These are phyloP conservation scores for Fraxinus floribunda DNA, from an alignment of 305 asterid genomes.

Conservation along the genomic window DNA sequence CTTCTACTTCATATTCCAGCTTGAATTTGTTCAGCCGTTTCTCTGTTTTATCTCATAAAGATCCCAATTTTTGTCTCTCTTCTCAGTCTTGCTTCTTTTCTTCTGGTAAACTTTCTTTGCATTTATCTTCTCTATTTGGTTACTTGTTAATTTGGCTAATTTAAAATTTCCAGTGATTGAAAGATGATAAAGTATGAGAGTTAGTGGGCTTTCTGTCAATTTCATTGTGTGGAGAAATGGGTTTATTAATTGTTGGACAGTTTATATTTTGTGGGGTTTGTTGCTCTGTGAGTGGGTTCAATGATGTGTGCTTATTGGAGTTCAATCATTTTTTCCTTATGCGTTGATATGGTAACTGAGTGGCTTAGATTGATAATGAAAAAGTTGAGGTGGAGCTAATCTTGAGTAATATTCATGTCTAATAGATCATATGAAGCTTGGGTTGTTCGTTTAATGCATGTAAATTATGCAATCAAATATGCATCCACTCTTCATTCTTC, in stretches of 20 bases:
- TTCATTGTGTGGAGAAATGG: constrained; percentile 16
- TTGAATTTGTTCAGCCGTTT: constrained; percentile 20
- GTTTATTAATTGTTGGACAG: not conserved
- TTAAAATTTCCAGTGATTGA: constrained; percentile 4
- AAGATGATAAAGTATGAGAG: constrained; percentile 13
- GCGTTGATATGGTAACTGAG: not conserved
- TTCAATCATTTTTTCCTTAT: not conserved
- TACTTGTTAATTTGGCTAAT: constrained; percentile 9
- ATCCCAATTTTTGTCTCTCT: constrained; percentile 17
- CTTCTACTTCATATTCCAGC: constrained; percentile 18
- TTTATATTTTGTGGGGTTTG: constrained; percentile 6
- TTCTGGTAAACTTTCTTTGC: constrained; percentile 37
- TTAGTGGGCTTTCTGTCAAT: not conserved
- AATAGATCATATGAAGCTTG: not conserved
- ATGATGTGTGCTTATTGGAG: constrained; percentile 10
- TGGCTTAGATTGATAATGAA: not conserved
- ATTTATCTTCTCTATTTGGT: not conserved
- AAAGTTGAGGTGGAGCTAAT: not conserved
- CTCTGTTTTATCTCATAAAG: constrained; percentile 21
- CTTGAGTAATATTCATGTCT: not conserved
- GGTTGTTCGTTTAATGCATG: not conserved
- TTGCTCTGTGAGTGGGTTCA: not conserved
- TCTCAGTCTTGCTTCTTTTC: constrained; percentile 32
- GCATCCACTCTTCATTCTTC: not conserved
- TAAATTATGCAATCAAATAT: not conserved